A percentile compares a stretch with the other conserved stretches of the same genome.
Conservation (phyloP, 805 yeast genomes). For the Groenewaldozyma tartarivorans region DNA sequence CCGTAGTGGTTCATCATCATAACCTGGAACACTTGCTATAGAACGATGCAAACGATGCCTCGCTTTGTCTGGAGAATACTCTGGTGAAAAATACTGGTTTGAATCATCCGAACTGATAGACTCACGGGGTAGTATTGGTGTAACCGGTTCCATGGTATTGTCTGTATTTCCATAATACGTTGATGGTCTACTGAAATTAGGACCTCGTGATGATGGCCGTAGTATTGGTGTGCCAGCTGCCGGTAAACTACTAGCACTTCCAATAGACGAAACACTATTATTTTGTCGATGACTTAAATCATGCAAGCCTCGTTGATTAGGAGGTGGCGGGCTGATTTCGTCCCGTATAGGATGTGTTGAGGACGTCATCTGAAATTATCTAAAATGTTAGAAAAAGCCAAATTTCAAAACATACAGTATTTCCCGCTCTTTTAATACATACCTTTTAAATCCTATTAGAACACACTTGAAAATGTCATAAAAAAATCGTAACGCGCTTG, state of each 20-base stretch:
- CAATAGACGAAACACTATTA: background rate
- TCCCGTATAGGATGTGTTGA: background rate
- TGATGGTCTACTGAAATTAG: conserved; percentile 19
- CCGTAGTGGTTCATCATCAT: too few relatives aligned
- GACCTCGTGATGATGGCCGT: conserved; percentile 9
- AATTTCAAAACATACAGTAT: conserved; percentile 8
- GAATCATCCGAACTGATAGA: conserved; percentile 5
- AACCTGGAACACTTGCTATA: too few relatives aligned
- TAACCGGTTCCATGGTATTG: background rate
- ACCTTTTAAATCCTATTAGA: too few relatives aligned
- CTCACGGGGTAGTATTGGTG: background rate
- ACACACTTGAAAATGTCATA: too few relatives aligned
- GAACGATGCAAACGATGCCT: background rate
- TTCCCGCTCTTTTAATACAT: too few relatives aligned
- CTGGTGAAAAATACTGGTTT: conserved; percentile 2
- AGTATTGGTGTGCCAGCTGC: conserved; percentile 3
- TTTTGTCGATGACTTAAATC: conserved; percentile 1
- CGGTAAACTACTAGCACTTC: background rate
- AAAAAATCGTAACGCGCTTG: too few relatives aligned
- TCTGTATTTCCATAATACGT: conserved; percentile 11
- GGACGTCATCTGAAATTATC: background rate
- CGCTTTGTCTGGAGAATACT: conserved; percentile 2
- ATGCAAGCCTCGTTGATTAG: conserved; percentile 2
- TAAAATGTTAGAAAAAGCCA: background rate
- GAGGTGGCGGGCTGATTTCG: background rate